A percentile compares a stretch with the other conserved stretches of the same genome.
Evolutionary conservation across 2,329 filamentous ascomycete genomes (phyloP).

Genomic region (Claviceps quebecensis): DNA sequence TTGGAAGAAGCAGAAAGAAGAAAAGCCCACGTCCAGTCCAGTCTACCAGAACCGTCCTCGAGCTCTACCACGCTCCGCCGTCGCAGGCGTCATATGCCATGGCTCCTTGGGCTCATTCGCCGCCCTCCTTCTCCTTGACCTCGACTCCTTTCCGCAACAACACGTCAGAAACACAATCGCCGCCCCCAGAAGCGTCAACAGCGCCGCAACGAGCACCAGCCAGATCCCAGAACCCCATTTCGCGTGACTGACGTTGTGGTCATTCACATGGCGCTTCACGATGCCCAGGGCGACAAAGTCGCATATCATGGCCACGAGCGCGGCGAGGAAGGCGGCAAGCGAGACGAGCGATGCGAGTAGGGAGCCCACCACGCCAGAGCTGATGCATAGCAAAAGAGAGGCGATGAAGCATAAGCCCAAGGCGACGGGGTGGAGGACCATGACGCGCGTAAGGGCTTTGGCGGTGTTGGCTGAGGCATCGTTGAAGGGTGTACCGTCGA

Average conservation of each 20-base stretch:
- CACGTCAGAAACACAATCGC: conserved; percentile 47
- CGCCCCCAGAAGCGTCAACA: conserved; percentile 40
- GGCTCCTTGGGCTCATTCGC: conserved; percentile 12
- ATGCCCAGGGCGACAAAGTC: conserved; percentile 46
- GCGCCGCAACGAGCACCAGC: conserved; percentile 42
- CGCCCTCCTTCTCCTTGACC: conserved; percentile 20
- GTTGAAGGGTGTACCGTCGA: conserved; percentile 27
- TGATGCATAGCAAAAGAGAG: conserved; percentile 40
- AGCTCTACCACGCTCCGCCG: neutral
- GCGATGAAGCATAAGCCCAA: conserved; percentile 43
- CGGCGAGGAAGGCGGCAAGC: conserved; percentile 35
- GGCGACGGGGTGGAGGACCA: conserved; percentile 50
- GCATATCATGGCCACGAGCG: conserved; percentile 33
- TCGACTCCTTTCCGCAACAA: conserved; percentile 25
- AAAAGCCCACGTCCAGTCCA: neutral
- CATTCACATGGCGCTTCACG: conserved; percentile 38
- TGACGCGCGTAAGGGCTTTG: conserved; percentile 38
- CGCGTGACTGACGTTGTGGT: conserved; percentile 30
- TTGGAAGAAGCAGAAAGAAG: neutral
- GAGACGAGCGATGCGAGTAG: conserved; percentile 36
- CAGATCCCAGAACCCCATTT: conserved; percentile 42
- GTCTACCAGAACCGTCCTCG: conserved; percentile 10
- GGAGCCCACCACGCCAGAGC: conserved; percentile 37
- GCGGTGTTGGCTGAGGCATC: conserved; percentile 28
- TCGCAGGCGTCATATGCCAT: conserved; percentile 9